Percentiles rank a stretch among this genome's conserved stretches.
These are phyloP conservation scores for Suillus sp. DNA, from an alignment of 768 basidiomycete genomes.

Conservation along the genomic window DNA sequence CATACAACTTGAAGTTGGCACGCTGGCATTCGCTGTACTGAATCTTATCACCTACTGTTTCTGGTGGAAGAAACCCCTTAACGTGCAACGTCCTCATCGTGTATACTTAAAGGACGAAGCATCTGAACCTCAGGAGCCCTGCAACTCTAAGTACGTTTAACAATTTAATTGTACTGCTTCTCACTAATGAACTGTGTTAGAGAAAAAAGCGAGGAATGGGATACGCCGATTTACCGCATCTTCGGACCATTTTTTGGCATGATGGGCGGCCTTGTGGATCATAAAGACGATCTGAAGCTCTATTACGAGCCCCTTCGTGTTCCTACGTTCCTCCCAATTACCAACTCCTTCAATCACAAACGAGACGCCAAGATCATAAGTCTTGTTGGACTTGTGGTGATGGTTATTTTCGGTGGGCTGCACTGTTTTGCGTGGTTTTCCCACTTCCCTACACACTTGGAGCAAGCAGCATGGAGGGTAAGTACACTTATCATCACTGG, in stretches of 20 bases:
- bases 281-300: neutral
- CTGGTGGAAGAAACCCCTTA: slow-evolving; percentile 40
- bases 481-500: slow-evolving; percentile 21
- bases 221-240: neutral
- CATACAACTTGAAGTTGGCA: slow-evolving; percentile 36
- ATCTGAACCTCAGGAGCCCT: neutral
- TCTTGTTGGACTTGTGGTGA: slow-evolving; percentile 7
- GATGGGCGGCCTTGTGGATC: neutral
- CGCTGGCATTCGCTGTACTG: slow-evolving; percentile 33
- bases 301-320: neutral
- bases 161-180: neutral
- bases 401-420: slow-evolving; percentile 25
- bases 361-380: neutral
- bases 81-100: slow-evolving; percentile 20
- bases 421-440: slow-evolving; percentile 34
- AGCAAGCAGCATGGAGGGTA: slow-evolving; percentile 30
- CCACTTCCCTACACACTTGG: slow-evolving; percentile 24
- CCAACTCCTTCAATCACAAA: neutral
- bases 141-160: neutral
- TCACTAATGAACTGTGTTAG: neutral
- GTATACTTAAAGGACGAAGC: neutral
- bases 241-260: neutral
- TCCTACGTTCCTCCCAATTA: neutral
- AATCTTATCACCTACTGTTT: slow-evolving; percentile 31
- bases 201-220: neutral